These are phyloP conservation scores for Lagerstroemia speciosa DNA, from an alignment of 345 rosid species.

Conservation along the genomic window DNA sequence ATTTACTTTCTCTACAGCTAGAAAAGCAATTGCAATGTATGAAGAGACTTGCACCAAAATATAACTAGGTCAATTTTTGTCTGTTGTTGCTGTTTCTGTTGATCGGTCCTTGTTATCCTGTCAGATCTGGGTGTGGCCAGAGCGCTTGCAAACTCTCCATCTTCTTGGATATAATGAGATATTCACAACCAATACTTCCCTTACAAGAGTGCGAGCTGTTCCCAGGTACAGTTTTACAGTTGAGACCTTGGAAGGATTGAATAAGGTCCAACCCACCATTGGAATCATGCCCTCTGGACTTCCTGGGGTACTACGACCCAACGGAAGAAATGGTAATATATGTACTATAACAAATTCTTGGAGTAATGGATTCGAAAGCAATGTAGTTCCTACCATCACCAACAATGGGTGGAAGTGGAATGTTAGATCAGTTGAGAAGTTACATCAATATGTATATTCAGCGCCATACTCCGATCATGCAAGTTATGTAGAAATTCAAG, in stretches of 20 bases:
- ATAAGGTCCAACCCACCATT: conserved; percentile 49
- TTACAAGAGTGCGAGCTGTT: conserved; percentile 74
- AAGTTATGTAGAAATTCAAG: conserved; percentile 56
- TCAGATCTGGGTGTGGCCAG: conserved; percentile 94
- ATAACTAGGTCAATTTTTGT: background rate
- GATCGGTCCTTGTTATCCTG: conserved; percentile 4
- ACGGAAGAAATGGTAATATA: conserved; percentile 30
- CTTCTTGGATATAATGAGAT: conserved; percentile 51
- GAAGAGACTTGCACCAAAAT: background rate
- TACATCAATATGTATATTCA: conserved; percentile 42
- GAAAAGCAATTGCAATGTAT: background rate
- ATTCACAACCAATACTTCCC: conserved; percentile 64
- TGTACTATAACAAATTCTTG: conserved; percentile 23
- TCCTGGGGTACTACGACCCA: conserved; percentile 49
- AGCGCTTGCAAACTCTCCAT: conserved; percentile 76
- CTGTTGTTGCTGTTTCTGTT: background rate
- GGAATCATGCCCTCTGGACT: conserved; percentile 92
- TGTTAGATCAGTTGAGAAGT: conserved; percentile 24
- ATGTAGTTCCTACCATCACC: conserved; percentile 6
- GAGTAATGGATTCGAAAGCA: conserved; percentile 19
- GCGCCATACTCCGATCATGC: conserved; percentile 74
- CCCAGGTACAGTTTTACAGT: conserved; percentile 73
- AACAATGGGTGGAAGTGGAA: conserved; percentile 13
- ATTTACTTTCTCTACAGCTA: background rate
- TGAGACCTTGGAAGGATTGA: conserved; percentile 60